phyloP scores from a whole-genome alignment of 2,329 filamentous ascomycete species.

The Chaetoscypha palmicola region DNA sequence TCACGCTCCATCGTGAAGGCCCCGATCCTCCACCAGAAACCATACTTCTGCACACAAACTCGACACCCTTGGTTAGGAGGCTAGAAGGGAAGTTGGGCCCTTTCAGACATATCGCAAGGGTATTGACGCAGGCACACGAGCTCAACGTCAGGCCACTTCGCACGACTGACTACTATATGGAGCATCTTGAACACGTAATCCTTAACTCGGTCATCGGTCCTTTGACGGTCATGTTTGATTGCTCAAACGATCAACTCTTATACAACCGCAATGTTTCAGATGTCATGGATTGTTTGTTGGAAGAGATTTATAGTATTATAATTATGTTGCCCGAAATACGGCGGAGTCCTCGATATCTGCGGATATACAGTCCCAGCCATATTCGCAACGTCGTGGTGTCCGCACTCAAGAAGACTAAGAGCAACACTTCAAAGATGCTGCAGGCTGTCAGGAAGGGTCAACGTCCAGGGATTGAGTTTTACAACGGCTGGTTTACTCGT shows the following conservation, averaged over 20 bases:
- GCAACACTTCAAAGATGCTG: conserved; percentile 54
- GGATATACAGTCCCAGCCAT: conserved; percentile 53
- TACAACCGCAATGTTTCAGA: conserved; percentile 58
- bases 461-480: conserved; percentile 70
- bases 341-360: conserved; percentile 45
- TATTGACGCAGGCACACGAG: conserved; percentile 53
- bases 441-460: conserved; percentile 54
- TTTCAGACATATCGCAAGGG: conserved; percentile 54
- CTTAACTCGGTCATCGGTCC: conserved; percentile 74
- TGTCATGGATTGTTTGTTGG: conserved; percentile 63
- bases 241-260: conserved; percentile 63
- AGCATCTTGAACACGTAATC: conserved; percentile 73
- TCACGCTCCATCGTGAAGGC: conserved; percentile 15
- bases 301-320: conserved; percentile 69
- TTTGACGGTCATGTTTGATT: conserved; percentile 71
- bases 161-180: conserved; percentile 55
- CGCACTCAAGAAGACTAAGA: conserved; percentile 46
- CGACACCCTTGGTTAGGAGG: conserved; percentile 15
- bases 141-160: conserved; percentile 54
- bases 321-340: conserved; percentile 65
- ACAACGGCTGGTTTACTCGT: conserved; percentile 81
- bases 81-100: conserved; percentile 33
- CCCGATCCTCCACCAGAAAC: background rate
- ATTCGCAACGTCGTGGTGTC: conserved; percentile 53
- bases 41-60: background rate